phyloP scores from a whole-genome alignment of 1,284 basidiomycete genomes.

The Clitocybe nebularis region DNA sequence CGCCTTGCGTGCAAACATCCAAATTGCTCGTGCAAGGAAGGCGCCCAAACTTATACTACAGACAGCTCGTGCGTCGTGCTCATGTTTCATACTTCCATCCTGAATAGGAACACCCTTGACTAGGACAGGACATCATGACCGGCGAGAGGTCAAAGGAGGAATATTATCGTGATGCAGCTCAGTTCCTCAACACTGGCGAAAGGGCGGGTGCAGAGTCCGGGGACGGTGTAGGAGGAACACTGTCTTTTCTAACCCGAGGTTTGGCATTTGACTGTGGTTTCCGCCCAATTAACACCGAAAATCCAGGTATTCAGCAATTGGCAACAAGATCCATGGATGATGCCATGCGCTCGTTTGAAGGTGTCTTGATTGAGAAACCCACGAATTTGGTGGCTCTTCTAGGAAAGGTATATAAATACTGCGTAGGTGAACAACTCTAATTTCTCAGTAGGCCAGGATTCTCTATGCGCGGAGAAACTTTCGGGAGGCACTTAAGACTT shows the following conservation, averaged over 20 bases:
- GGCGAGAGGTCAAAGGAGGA: constrained; percentile 65
- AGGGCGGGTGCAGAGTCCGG: constrained; percentile 48
- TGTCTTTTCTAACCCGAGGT: constrained; percentile 72
- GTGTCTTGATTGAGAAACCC: constrained; percentile 74
- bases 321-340: constrained; percentile 76
- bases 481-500: constrained; percentile 74
- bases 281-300: not conserved
- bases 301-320: constrained; percentile 74
- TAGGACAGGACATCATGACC: constrained; percentile 68
- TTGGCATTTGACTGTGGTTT: constrained; percentile 12
- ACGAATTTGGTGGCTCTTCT: constrained; percentile 80
- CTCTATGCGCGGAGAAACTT: constrained; percentile 77
- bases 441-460: constrained; percentile 64
- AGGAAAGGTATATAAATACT: constrained; percentile 54
- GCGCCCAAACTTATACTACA: constrained; percentile 78
- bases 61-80: constrained; percentile 61
- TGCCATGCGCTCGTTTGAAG: constrained; percentile 76
- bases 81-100: constrained; percentile 3
- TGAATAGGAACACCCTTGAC: constrained; percentile 6
- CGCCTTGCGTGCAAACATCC: constrained; percentile 79
- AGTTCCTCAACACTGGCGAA: constrained; percentile 65
- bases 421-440: constrained; percentile 4
- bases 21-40: constrained; percentile 70
- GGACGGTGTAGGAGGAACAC: constrained; percentile 43
- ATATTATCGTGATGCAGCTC: constrained; percentile 66